Conservation (phyloP, 2,329 filamentous ascomycete species). For the Elsinoe ampelina region DNA sequence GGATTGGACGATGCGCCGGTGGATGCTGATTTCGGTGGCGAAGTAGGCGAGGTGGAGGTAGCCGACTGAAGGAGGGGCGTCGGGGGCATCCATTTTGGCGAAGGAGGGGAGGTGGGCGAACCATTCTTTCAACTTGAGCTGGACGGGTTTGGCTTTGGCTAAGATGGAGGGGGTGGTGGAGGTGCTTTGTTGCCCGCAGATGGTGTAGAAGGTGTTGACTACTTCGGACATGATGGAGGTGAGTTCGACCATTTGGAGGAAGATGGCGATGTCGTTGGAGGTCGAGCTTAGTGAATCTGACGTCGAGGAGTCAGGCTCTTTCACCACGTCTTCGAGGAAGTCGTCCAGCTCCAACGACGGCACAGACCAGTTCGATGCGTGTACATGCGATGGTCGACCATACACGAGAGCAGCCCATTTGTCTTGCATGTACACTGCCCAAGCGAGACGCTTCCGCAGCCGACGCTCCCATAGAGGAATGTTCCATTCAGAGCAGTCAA, state of each 20-base stretch:
- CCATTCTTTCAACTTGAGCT: slow-evolving; percentile 76
- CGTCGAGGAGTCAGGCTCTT: slow-evolving; percentile 11
- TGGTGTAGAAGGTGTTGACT: slow-evolving; percentile 72
- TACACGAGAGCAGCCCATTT: slow-evolving; percentile 84
- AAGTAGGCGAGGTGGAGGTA: slow-evolving; percentile 90
- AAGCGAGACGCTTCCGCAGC: slow-evolving; percentile 73
- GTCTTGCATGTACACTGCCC: slow-evolving; percentile 91
- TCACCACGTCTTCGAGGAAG: slow-evolving; percentile 63
- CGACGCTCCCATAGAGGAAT: slow-evolving; percentile 83
- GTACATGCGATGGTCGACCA: slow-evolving; percentile 72
- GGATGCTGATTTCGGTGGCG: slow-evolving; percentile 85
- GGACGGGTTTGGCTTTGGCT: slow-evolving; percentile 68
- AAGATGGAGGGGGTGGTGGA: slow-evolving; percentile 66
- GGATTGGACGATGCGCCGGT: slow-evolving; percentile 81
- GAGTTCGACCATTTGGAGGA: slow-evolving; percentile 65
- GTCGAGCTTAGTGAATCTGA: not conserved
- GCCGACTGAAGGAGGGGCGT: slow-evolving; percentile 25
- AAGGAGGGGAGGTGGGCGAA: slow-evolving; percentile 57
- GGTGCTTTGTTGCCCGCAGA: slow-evolving; percentile 60
- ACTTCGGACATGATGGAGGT: slow-evolving; percentile 70
- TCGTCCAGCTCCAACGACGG: slow-evolving; percentile 54
- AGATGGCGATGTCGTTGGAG: slow-evolving; percentile 36
- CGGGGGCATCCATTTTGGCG: slow-evolving; percentile 54
- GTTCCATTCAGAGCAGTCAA: slow-evolving; percentile 79
- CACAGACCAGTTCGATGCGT: slow-evolving; percentile 67